Evolutionary conservation across 2,329 filamentous ascomycete species (phyloP).

Genomic region (Pseudogymnoascus sp.): DNA sequence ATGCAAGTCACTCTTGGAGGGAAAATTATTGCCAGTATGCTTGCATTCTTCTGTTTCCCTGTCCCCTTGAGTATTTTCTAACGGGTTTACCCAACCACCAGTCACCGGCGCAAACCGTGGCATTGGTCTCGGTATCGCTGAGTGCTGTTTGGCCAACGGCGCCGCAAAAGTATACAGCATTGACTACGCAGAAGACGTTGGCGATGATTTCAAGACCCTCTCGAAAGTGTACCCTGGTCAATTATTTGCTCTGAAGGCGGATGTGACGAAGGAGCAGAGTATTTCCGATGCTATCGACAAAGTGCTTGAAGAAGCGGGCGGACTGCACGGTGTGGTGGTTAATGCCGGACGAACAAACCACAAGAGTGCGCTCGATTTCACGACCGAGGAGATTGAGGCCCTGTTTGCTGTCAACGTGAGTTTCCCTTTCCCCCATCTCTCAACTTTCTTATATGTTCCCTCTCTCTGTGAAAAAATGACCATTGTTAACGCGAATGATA

Average conservation of each 20-base stretch:
- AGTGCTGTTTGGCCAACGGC: constrained; percentile 38
- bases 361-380: constrained; percentile 43
- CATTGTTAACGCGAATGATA: constrained; percentile 20
- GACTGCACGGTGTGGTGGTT: constrained; percentile 41
- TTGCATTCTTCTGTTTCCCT: neutral
- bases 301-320: constrained; percentile 36
- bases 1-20: constrained; percentile 24
- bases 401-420: constrained; percentile 35
- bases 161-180: constrained; percentile 38
- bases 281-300: constrained; percentile 37
- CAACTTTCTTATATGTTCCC: neutral
- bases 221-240: constrained; percentile 32
- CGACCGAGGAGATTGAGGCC: constrained; percentile 37
- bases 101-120: constrained; percentile 32
- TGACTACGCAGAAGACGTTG: constrained; percentile 33
- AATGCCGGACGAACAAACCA: constrained; percentile 46
- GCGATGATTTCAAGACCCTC: constrained; percentile 35
- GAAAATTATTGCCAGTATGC: constrained; percentile 30
- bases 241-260: constrained; percentile 34
- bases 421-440: neutral
- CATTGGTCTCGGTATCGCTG: constrained; percentile 39
- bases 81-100: constrained; percentile 10
- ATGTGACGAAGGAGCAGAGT: constrained; percentile 40
- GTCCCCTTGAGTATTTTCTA: neutral
- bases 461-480: neutral